These are phyloP conservation scores for Aspergillus sp. DNA, from an alignment of 2,329 filamentous ascomycete species.

Conservation along the genomic window DNA sequence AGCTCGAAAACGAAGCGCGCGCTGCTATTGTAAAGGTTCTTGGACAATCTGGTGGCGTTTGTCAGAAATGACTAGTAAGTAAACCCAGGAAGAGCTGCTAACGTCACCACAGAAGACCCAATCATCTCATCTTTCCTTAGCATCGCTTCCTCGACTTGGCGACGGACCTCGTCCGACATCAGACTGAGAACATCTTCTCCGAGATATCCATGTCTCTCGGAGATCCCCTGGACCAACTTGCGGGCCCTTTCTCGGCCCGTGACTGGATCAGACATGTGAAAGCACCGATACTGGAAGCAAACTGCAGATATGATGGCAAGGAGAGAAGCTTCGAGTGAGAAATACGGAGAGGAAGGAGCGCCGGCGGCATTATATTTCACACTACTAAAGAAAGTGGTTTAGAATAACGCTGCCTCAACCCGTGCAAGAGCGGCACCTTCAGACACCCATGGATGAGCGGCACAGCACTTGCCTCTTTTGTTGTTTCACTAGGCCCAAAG, in stretches of 20 bases:
- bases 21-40: constrained; percentile 23
- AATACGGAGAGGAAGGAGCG: too few species aligned
- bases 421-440: not conserved
- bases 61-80: not conserved
- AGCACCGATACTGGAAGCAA: not conserved
- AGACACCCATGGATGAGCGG: not conserved
- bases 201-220: constrained; percentile 10
- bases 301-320: too few species aligned
- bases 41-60: constrained; percentile 16
- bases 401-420: not conserved
- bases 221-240: constrained; percentile 9
- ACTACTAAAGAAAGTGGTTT: not conserved
- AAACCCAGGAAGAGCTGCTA: not conserved
- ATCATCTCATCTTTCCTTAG: constrained; percentile 16
- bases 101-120: constrained; percentile 15
- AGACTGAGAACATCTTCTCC: constrained; percentile 1
- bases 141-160: constrained; percentile 11
- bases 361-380: too few species aligned
- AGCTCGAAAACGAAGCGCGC: constrained; percentile 34
- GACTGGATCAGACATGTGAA: not conserved
- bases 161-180: constrained; percentile 6
- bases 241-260: not conserved
- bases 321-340: too few species aligned
- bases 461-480: not conserved
- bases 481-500: not conserved